Base-by-base conservation (phyloP, 1,139 yeast species). In the Spathaspora sp. region DNA sequence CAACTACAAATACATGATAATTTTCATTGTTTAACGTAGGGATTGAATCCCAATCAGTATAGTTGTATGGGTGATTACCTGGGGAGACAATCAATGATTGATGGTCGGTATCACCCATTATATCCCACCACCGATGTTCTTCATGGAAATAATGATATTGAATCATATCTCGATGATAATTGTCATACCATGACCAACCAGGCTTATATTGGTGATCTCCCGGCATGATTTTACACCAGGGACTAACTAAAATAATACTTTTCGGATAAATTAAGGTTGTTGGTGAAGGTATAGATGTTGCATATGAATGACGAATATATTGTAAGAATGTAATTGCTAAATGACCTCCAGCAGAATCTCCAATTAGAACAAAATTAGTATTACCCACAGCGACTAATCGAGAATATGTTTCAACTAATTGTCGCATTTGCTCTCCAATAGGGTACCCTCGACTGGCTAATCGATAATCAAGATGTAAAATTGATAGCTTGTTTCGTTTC, bases 341-440 rank as follows among this genome's bases (percentile, higher is more conserved):
- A 56, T 72, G 64, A 1, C 76, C 78, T 17, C 78, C 78, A 11
- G 76, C 76, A 0, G 76, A 70, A 54, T 72, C 78, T 1, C 78
- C 77, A 49, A 70, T 44, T 5, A 73, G 54, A 1, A 65, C 54
- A 5, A 74, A 56, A 44, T 72, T 72, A 15, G 56, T 49, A 46
- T 63, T 58, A 1, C 71, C 70, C n/a, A 39, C 46, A 9, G 52
- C 51, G 11, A 60, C 59, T 45, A 74, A 64, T 16, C 54, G 52
- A 24, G 50, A 44, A 52, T 72, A 73, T 1, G 70, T 57, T 13
- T 56, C 61, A 38, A 61, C 62, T 40, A 73, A 58, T 51, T 74
- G 73, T 38, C 61, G 49, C 23, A 69, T 50, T 54, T 72, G 79
- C 41, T 63, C 53, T 1, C 78, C 76, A 38, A 72, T 56, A 3